Base-by-base conservation (phyloP, 371 early-diverging fungal genomes). In the Dinochytrium kinnereticum region DNA sequence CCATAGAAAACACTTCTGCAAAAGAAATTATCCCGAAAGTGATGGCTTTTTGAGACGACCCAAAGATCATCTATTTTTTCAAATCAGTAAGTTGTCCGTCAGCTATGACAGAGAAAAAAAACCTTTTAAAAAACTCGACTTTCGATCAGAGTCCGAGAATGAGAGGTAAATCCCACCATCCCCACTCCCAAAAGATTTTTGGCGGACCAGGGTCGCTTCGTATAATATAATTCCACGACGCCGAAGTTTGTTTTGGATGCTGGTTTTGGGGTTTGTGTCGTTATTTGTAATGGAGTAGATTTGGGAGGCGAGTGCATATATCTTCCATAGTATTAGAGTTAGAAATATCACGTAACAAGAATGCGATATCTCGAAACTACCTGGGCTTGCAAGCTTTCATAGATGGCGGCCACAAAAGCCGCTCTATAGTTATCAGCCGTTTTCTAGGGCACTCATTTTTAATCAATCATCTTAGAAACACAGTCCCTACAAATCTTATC, bases 51-150 rank as follows among this genome's bases (percentile, higher is more conserved):
- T 5, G 26, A 53, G 24, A 53, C 26, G 26, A 13, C 13, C 55
- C 55, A 53, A 53, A 53, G 55, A 26, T 53, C 55, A 24, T 53
- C 55, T n/a, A n/a, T n/a, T n/a, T 53, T 53, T 21, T 5, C 55
- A 13, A 53, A 13, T 53, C 26, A 53, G 24, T 21, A 53, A 26
- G 26, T 21, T 24, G 55, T 21, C 10, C 5, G 24, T 13, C 13
- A 44, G 21, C 49, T 44, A 44, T 21, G 49, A 44, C n/a, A 26
- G 55, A 53, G 55, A 53, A 26, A 5, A 7, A 7, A 5, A n/a
- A 53, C 55, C 55, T 53, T 53, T 53, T 26, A 53, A 26, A 53
- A 53, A 53, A 13, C 7, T 5, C 5, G 26, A 7, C 5, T 26
- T 13, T 7, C 26, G 13, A 26, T 53, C 55, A n/a, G 10, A 5